Evolutionary conservation across 202 grass and related monocot genomes (phyloP).

Genomic region (Schoenoplectus triqueter): DNA sequence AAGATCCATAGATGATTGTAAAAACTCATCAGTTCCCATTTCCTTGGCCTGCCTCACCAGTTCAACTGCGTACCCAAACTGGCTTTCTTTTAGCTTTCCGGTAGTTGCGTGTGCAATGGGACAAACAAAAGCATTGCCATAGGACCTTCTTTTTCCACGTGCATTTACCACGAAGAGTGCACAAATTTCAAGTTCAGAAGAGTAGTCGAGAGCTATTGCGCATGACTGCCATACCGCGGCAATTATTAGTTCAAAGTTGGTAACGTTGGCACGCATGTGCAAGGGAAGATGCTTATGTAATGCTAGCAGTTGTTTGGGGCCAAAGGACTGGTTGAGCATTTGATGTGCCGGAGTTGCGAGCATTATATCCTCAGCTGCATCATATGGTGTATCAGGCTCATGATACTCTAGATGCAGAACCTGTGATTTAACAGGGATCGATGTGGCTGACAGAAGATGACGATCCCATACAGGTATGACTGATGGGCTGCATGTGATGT

Average conservation of each 20-base stretch:
- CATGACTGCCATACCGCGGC: constrained; percentile 58
- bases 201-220: constrained; percentile 42
- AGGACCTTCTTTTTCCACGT: constrained; percentile 52
- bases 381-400: constrained; percentile 7
- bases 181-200: constrained; percentile 36
- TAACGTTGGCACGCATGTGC: constrained; percentile 14
- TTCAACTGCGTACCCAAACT: constrained; percentile 44
- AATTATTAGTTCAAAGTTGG: constrained; percentile 61
- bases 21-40: constrained; percentile 49
- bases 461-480: constrained; percentile 34
- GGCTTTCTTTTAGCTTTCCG: constrained; percentile 25
- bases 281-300: constrained; percentile 32
- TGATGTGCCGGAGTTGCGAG: not conserved
- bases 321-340: constrained; percentile 39
- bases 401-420: constrained; percentile 21
- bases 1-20: constrained; percentile 52
- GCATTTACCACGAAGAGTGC: constrained; percentile 46
- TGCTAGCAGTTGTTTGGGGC: constrained; percentile 19
- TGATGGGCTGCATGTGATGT: not conserved
- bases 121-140: constrained; percentile 71
- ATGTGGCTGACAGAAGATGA: constrained; percentile 7
- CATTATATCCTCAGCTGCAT: constrained; percentile 28
- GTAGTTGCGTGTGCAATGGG: constrained; percentile 16
- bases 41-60: constrained; percentile 55
- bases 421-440: not conserved